These are phyloP conservation scores for Paecilomyces fulvus DNA, from an alignment of 2,329 filamentous ascomycete species.

Conservation along the genomic window DNA sequence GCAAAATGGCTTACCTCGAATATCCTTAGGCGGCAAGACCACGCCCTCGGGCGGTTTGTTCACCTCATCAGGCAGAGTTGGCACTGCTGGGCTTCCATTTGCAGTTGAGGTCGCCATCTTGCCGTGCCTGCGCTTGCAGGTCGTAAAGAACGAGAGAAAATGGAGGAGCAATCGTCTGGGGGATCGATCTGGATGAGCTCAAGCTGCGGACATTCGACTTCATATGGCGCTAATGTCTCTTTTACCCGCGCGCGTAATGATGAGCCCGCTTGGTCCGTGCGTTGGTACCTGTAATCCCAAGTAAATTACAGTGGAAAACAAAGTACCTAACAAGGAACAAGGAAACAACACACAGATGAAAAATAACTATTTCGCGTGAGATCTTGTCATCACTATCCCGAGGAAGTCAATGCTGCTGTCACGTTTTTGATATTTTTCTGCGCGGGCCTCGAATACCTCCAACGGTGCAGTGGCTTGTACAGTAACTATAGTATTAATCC, in stretches of 20 bases:
- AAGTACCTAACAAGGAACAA: background rate
- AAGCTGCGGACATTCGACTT: slow-evolving; percentile 4
- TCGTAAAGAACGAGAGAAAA: background rate
- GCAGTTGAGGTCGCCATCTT: slow-evolving; percentile 34
- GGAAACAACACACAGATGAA: background rate
- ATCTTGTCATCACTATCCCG: background rate
- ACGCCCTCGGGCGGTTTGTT: slow-evolving; percentile 74
- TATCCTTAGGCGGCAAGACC: slow-evolving; percentile 76
- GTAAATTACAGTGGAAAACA: background rate
- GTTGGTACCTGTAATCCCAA: background rate
- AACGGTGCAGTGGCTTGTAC: background rate
- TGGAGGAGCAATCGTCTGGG: background rate
- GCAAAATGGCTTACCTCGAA: slow-evolving; percentile 48
- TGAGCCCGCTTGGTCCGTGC: background rate
- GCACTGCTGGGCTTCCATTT: slow-evolving; percentile 18
- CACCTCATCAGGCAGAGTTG: slow-evolving; percentile 45
- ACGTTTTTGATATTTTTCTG: background rate
- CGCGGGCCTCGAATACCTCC: background rate
- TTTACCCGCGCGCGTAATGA: background rate
- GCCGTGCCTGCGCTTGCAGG: slow-evolving; percentile 3
- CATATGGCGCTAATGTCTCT: background rate
- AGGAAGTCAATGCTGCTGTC: background rate
- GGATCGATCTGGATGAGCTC: background rate
- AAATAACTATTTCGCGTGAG: background rate
- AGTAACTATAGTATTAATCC: background rate